These are phyloP conservation scores for Mollisia scopiformis DNA, from an alignment of 2,329 filamentous ascomycete genomes.

Conservation along the genomic window DNA sequence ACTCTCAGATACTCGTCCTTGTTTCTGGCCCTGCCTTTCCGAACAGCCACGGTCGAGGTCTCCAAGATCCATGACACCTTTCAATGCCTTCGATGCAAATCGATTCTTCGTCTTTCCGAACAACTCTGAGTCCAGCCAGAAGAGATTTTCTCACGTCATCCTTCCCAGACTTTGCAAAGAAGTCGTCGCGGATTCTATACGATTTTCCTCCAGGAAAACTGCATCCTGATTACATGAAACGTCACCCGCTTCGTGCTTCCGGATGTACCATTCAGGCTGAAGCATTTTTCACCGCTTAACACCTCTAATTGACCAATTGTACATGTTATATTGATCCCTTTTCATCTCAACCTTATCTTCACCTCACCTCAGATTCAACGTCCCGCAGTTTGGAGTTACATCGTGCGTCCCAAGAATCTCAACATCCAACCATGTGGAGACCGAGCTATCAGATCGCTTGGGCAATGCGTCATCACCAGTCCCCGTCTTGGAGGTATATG, in stretches of 20 bases:
- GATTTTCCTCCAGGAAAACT: not conserved
- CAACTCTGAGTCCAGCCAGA: not conserved
- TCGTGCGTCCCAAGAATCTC: constrained; percentile 14
- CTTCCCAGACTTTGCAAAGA: not conserved
- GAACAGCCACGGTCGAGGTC: not conserved
- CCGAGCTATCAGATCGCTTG: constrained; percentile 4
- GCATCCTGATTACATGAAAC: constrained; percentile 4
- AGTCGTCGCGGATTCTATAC: not conserved
- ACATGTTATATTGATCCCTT: constrained; percentile 5
- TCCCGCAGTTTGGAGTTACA: constrained; percentile 9
- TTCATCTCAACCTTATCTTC: constrained; percentile 13
- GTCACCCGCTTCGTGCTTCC: not conserved
- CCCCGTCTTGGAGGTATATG: not conserved
- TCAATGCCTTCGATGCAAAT: not conserved
- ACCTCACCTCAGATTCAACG: constrained; percentile 5
- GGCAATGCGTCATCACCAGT: not conserved
- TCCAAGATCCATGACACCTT: not conserved
- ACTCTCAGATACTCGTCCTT: not conserved
- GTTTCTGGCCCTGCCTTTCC: not conserved
- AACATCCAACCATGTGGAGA: constrained; percentile 1
- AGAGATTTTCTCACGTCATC: not conserved
- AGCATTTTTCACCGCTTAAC: not conserved
- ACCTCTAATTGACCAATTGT: not conserved
- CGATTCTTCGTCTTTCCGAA: not conserved
- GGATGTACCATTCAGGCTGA: constrained; percentile 6